Evolutionary conservation across 305 asterid genomes (phyloP).

Genomic region (Plantago lanceolata): DNA sequence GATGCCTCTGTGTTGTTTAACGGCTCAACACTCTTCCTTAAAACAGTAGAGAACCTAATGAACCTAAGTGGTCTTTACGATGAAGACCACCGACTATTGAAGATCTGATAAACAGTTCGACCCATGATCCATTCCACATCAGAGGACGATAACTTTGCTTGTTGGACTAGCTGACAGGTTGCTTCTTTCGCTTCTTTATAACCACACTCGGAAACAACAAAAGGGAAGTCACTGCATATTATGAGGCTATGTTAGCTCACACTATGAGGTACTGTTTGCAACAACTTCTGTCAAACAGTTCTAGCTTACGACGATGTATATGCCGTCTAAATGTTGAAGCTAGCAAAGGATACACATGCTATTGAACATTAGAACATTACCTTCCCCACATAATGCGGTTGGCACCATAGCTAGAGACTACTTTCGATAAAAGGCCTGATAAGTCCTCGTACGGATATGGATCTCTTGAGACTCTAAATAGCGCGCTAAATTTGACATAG

Average conservation of each 20-base stretch:
- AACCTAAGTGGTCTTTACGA: not conserved
- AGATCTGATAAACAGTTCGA: constrained; percentile 49
- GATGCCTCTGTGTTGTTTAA: too few relatives aligned
- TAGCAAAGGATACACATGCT: not conserved
- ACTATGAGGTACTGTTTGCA: not conserved
- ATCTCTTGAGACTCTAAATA: constrained; percentile 69
- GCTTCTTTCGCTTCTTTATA: constrained; percentile 78
- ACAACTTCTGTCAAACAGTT: not conserved
- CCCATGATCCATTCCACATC: constrained; percentile 77
- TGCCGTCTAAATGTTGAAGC: too few relatives aligned
- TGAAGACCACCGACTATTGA: constrained; percentile 38
- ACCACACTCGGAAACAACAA: constrained; percentile 64
- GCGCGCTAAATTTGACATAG: constrained; percentile 70
- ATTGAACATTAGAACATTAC: constrained; percentile 34
- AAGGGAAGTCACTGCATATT: constrained; percentile 74
- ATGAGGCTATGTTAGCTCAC: not conserved
- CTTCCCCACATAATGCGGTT: constrained; percentile 94
- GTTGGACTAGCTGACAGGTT: constrained; percentile 34
- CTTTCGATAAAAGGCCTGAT: constrained; percentile 37
- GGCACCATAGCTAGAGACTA: constrained; percentile 74
- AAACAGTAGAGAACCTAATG: not conserved
- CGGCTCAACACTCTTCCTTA: too few relatives aligned
- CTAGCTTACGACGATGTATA: too few relatives aligned
- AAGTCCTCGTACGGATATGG: constrained; percentile 64
- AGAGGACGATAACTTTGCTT: constrained; percentile 41